These are phyloP conservation scores for Hansfordia pulvinata DNA, from an alignment of 2,329 filamentous ascomycete genomes.

Conservation along the genomic window DNA sequence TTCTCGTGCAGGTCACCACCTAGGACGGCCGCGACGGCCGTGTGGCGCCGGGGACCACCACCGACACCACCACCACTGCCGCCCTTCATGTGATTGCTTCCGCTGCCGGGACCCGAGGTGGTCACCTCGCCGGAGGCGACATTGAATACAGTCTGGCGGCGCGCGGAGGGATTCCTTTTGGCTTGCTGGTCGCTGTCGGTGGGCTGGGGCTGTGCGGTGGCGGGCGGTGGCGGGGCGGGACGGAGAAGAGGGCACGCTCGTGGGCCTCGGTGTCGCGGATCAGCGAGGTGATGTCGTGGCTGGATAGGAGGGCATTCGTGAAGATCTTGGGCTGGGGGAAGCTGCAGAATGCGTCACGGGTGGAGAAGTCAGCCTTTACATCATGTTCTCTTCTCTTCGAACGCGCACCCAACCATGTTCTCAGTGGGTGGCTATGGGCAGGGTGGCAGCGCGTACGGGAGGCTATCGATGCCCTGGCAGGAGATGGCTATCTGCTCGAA, in stretches of 20 bases:
- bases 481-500: conserved; percentile 66
- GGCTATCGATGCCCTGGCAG: conserved; percentile 61
- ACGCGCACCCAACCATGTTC: no score
- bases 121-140: conserved; percentile 50
- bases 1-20: conserved; percentile 77
- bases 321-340: conserved; percentile 91
- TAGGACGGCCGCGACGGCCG: conserved; percentile 79
- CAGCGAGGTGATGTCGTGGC: conserved; percentile 82
- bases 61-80: no score
- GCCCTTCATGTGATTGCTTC: no score
- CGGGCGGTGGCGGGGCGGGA: conserved; percentile 55
- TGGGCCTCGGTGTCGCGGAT: conserved; percentile 93
- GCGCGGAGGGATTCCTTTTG: conserved; percentile 20
- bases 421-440: no score
- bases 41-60: conserved; percentile 52
- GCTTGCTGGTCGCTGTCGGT: conserved; percentile 23
- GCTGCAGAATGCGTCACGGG: conserved; percentile 26
- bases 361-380: not conserved
- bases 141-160: conserved; percentile 53
- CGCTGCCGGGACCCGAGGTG: conserved; percentile 32
- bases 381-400: not conserved
- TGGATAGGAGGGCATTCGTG: conserved; percentile 79
- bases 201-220: conserved; percentile 29
- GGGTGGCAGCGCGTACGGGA: conserved; percentile 63
- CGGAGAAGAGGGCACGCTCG: conserved; percentile 88